Conservation (phyloP, 2,329 filamentous ascomycete genomes). For the Arthroderma sp. region DNA sequence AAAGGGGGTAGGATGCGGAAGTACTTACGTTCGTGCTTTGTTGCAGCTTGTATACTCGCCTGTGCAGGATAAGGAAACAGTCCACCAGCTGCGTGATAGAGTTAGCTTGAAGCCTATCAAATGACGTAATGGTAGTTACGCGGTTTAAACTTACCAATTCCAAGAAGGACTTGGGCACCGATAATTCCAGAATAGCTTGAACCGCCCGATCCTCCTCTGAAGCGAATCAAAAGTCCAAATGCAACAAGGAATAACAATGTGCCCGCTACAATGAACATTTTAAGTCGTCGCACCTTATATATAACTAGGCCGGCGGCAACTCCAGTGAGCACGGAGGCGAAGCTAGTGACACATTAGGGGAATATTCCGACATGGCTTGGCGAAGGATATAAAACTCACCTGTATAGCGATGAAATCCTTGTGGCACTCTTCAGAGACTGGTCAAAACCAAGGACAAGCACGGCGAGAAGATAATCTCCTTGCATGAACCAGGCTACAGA, state of each 20-base stretch:
- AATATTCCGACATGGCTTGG: background rate
- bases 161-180: constrained; percentile 48
- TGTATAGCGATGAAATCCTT: constrained; percentile 48
- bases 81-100: constrained; percentile 34
- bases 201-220: constrained; percentile 38
- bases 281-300: constrained; percentile 26
- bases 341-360: constrained; percentile 16
- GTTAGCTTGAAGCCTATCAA: constrained; percentile 2
- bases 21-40: constrained; percentile 34
- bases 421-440: constrained; percentile 45
- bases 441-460: constrained; percentile 48
- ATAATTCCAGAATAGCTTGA: constrained; percentile 44
- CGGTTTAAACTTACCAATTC: constrained; percentile 32
- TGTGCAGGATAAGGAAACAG: constrained; percentile 45
- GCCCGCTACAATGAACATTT: constrained; percentile 49
- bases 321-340: constrained; percentile 40
- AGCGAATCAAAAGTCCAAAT: constrained; percentile 51
- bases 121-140: too few relatives aligned
- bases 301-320: background rate
- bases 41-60: constrained; percentile 38
- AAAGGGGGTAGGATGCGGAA: too few relatives aligned
- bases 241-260: constrained; percentile 50
- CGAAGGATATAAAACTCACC: constrained; percentile 1
- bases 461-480: constrained; percentile 50
- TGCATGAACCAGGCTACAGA: constrained; percentile 45